Evolutionary conservation across 805 yeast genomes (phyloP).

Genomic region (Saccharomycopsis selenospora): DNA sequence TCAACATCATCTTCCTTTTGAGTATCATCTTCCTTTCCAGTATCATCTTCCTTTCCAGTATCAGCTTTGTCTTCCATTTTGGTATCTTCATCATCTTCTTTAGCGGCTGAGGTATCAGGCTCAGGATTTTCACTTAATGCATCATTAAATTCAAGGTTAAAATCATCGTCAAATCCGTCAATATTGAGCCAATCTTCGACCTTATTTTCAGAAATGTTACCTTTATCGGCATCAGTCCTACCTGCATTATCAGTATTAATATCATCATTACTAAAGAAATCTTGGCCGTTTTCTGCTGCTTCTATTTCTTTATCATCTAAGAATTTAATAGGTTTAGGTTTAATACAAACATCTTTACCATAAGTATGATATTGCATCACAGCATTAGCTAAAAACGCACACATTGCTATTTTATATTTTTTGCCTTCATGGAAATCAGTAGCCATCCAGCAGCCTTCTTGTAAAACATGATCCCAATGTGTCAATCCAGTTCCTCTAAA

Average conservation of each 20-base stretch:
- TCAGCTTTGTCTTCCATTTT: not conserved
- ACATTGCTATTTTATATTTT: constrained; percentile 63
- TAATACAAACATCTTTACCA: constrained; percentile 62
- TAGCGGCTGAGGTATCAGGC: not conserved
- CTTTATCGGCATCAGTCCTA: constrained; percentile 8
- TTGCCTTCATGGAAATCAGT: constrained; percentile 65
- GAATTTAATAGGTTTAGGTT: constrained; percentile 37
- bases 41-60: not conserved
- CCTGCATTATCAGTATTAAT: constrained; percentile 1
- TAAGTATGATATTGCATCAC: constrained; percentile 70
- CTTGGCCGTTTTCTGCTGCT: constrained; percentile 13
- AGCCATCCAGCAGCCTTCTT: constrained; percentile 82
- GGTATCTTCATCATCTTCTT: not conserved
- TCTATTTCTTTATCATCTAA: constrained; percentile 22
- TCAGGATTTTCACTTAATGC: not conserved
- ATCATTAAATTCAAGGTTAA: not conserved
- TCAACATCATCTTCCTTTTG: not conserved
- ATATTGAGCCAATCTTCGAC: constrained; percentile 1
- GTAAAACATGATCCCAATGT: constrained; percentile 67
- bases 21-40: not conserved
- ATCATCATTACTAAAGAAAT: constrained; percentile 13
- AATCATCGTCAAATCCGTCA: not conserved
- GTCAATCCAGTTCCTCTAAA: constrained; percentile 23
- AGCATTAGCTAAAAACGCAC: constrained; percentile 63
- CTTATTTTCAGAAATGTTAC: constrained; percentile 21